Percentiles rank a stretch among this genome's conserved stretches.
Evolutionary conservation across 768 basidiomycete species (phyloP).

Genomic region (Auricularia heimuer): DNA sequence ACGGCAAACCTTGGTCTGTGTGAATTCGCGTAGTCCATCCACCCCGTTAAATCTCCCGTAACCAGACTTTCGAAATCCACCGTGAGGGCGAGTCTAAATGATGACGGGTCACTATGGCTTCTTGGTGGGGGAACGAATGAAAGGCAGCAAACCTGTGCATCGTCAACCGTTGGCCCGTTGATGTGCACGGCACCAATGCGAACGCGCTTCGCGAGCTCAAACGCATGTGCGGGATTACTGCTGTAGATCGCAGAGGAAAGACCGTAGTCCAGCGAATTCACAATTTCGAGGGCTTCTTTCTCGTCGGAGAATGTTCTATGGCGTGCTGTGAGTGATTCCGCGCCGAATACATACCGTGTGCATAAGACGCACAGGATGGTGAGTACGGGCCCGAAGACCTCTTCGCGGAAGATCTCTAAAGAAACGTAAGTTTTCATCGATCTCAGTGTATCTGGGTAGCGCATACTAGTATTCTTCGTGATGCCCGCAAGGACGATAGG

Average conservation of each 20-base stretch:
- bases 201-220: conserved; percentile 18
- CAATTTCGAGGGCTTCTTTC: conserved; percentile 20
- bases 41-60: conserved; percentile 25
- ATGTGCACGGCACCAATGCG: conserved; percentile 22
- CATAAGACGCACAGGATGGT: background rate
- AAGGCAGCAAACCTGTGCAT: conserved; percentile 1
- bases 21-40: conserved; percentile 21
- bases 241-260: conserved; percentile 23
- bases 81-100: background rate
- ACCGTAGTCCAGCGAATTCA: conserved; percentile 24
- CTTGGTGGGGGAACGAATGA: background rate
- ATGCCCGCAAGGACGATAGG: background rate
- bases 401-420: background rate
- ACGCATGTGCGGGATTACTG: conserved; percentile 13
- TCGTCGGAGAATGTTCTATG: conserved; percentile 11
- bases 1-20: conserved; percentile 15
- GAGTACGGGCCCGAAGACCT: background rate
- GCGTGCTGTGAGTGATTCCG: background rate
- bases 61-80: conserved; percentile 12
- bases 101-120: background rate
- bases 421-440: background rate
- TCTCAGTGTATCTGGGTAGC: background rate
- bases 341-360: background rate
- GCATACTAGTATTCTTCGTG: background rate
- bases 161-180: conserved; percentile 21